phyloP scores from a whole-genome alignment of 2,329 filamentous ascomycete species.

The Conoideocrella luteorostrata region DNA sequence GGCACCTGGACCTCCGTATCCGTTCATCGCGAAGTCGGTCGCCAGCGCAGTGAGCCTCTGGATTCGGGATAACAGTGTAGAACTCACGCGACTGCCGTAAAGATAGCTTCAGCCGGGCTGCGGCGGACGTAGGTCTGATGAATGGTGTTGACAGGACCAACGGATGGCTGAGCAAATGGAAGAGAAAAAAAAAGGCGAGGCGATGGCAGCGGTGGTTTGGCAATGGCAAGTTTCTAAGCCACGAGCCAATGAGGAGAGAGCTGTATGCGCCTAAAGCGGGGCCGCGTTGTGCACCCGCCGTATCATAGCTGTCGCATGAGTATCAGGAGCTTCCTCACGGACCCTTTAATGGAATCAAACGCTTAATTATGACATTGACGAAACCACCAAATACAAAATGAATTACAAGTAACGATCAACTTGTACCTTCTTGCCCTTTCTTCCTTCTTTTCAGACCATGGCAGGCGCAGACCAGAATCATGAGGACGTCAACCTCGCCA shows the following conservation, averaged over 20 bases:
- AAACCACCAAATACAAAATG: slow-evolving; percentile 1
- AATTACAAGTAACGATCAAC: slow-evolving; percentile 10
- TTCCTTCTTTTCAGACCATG: slow-evolving; percentile 11
- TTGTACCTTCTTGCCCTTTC: background rate
- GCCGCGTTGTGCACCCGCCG: too few relatives aligned
- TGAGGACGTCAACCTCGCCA: slow-evolving; percentile 13
- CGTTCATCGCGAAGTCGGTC: slow-evolving; percentile 45
- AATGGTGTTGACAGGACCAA: background rate
- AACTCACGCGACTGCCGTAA: background rate
- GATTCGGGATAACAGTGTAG: background rate
- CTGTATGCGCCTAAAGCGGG: too few relatives aligned
- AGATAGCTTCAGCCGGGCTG: background rate
- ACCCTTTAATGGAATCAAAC: background rate
- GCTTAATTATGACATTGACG: too few relatives aligned
- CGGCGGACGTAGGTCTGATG: background rate
- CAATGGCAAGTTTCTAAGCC: background rate
- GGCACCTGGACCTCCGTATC: slow-evolving; percentile 41
- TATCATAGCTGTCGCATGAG: too few relatives aligned
- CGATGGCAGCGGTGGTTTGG: background rate
- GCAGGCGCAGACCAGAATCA: slow-evolving; percentile 17
- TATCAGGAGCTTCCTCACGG: too few relatives aligned
- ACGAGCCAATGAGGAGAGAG: slow-evolving; percentile 2
- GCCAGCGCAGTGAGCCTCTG: background rate
- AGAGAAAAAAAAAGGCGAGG: background rate
- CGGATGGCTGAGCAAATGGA: background rate